phyloP scores from a whole-genome alignment of 2,329 filamentous ascomycete species.

The Ustulina deusta region DNA sequence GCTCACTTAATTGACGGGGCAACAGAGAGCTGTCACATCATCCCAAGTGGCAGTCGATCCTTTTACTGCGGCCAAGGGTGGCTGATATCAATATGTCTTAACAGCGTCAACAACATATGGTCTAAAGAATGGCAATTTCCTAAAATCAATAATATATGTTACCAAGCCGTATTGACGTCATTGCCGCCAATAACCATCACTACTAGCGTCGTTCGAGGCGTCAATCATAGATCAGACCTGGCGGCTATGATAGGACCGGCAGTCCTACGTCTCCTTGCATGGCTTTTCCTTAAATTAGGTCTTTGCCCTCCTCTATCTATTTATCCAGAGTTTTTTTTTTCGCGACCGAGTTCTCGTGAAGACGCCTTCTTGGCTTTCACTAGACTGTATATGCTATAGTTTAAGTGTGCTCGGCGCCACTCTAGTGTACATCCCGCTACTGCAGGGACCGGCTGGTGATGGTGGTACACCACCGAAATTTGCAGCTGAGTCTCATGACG shows the following conservation, averaged over 20 bases:
- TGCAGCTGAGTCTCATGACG: background rate
- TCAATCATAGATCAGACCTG: slow-evolving; percentile 11
- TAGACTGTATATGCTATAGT: slow-evolving; percentile 4
- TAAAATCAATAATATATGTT: background rate
- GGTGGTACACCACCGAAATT: background rate
- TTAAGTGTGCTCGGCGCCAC: background rate
- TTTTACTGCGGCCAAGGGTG: background rate
- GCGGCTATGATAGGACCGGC: background rate
- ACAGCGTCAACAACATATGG: background rate
- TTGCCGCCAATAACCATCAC: background rate
- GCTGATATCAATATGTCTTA: background rate
- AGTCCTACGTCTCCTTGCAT: too few species aligned
- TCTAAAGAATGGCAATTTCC: background rate
- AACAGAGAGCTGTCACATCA: background rate
- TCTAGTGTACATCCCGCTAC: background rate
- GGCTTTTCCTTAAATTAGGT: background rate
- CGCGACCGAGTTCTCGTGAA: background rate
- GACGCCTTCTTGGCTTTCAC: slow-evolving; percentile 6
- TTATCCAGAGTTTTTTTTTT: background rate
- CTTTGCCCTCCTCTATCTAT: background rate
- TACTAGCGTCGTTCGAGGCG: slow-evolving; percentile 23
- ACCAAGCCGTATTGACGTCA: slow-evolving; percentile 26
- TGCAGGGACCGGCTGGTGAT: background rate
- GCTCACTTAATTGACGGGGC: background rate
- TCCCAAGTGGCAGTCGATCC: background rate